Conservation (phyloP, 805 yeast genomes). For the Yarrowia sp. region DNA sequence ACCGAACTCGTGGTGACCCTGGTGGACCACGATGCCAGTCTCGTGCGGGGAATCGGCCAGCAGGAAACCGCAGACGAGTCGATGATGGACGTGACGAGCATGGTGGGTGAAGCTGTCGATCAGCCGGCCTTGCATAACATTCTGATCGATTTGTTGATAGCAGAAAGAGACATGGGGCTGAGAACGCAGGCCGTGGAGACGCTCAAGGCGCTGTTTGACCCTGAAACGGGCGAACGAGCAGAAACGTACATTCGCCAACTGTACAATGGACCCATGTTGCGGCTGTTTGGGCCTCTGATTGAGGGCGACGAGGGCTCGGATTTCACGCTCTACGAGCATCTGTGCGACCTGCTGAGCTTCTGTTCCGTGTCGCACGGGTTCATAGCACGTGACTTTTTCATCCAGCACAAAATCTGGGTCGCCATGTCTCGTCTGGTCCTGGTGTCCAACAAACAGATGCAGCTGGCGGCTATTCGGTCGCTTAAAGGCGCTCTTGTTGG, state of each 20-base stretch:
- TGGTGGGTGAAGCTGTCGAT: slow-evolving; percentile 8
- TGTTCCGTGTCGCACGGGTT: slow-evolving; percentile 71
- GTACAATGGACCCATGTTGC: slow-evolving; percentile 18
- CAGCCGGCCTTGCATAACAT: slow-evolving; percentile 42
- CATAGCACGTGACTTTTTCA: slow-evolving; percentile 65
- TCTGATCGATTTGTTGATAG: slow-evolving; percentile 64
- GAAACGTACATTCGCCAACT: slow-evolving; percentile 23
- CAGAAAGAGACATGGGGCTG: slow-evolving; percentile 72
- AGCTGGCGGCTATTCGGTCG: slow-evolving; percentile 73
- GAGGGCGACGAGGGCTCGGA: not conserved
- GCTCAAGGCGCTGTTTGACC: slow-evolving; percentile 72
- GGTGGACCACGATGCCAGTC: slow-evolving; percentile 79
- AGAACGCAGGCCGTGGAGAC: slow-evolving; percentile 88
- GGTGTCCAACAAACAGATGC: slow-evolving; percentile 58
- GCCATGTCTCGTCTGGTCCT: slow-evolving; percentile 62
- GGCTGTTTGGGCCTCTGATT: slow-evolving; percentile 6
- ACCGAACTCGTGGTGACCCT: slow-evolving; percentile 81
- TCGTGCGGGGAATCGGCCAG: slow-evolving; percentile 52
- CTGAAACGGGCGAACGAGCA: slow-evolving; percentile 46
- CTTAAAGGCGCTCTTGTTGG: slow-evolving; percentile 63
- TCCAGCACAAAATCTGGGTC: slow-evolving; percentile 63
- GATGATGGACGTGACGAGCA: slow-evolving; percentile 21
- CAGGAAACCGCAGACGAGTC: slow-evolving; percentile 12
- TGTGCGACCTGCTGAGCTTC: slow-evolving; percentile 75
- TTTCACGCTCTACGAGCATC: slow-evolving; percentile 51